These are phyloP conservation scores for Vinca major DNA, from an alignment of 305 asterid species.

Conservation along the genomic window DNA sequence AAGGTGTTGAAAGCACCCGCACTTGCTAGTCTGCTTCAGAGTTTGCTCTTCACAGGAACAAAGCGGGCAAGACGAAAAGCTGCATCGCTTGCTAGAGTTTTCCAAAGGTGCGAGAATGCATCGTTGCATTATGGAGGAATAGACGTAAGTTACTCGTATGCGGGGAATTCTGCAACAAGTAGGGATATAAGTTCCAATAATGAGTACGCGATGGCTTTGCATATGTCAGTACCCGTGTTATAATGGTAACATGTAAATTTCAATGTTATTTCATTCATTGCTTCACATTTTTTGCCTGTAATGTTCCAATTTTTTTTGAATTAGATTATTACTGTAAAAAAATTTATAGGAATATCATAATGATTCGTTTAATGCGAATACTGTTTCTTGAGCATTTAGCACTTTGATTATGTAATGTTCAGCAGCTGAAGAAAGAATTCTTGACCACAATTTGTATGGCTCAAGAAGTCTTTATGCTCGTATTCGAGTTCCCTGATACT, in stretches of 20 bases:
- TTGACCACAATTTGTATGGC: neutral
- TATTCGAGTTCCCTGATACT: neutral
- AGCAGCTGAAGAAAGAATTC: constrained; percentile 1
- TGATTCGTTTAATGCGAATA: constrained; percentile 1
- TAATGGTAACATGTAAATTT: constrained; percentile 25
- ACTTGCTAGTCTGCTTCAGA: constrained; percentile 56
- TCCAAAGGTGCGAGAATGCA: constrained; percentile 55
- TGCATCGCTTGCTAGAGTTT: constrained; percentile 77
- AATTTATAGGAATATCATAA: constrained; percentile 22
- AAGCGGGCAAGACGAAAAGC: constrained; percentile 88
- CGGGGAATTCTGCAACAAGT: constrained; percentile 37
- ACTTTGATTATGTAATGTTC: neutral
- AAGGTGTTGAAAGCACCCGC: constrained; percentile 72
- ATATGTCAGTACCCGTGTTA: constrained; percentile 74
- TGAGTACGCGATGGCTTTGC: constrained; percentile 53
- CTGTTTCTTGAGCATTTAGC: constrained; percentile 3
- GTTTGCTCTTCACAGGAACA: constrained; percentile 73
- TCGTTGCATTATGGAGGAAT: constrained; percentile 47
- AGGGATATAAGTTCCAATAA: constrained; percentile 51
- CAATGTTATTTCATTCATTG: constrained; percentile 24
- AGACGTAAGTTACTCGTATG: constrained; percentile 49
- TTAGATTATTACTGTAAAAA: constrained; percentile 27
- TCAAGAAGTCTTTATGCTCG: neutral
- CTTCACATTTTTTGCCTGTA: constrained; percentile 24
- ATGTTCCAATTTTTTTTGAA: constrained; percentile 25